Conservation (phyloP, 2,329 filamentous ascomycete species). For the Xylariaceae sp. region DNA sequence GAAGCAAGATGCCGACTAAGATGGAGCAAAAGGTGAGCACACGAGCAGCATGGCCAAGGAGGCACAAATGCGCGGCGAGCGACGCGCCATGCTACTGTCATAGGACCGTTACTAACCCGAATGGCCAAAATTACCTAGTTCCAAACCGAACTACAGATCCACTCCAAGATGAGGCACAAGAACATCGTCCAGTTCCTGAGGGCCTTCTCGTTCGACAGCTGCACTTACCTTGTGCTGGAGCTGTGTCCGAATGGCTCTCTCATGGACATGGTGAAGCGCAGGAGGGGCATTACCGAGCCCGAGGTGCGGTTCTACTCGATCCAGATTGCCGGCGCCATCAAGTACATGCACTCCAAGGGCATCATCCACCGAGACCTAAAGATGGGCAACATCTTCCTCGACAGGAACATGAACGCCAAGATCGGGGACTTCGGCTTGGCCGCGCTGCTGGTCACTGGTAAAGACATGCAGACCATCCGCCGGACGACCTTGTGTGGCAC, state of each 20-base stretch:
- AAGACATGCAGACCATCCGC: constrained; percentile 77
- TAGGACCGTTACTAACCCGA: constrained; percentile 9
- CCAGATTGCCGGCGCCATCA: constrained; percentile 93
- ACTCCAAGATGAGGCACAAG: constrained; percentile 93
- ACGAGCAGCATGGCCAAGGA: too few relatives aligned
- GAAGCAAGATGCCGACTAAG: constrained; percentile 74
- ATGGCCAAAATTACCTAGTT: constrained; percentile 46
- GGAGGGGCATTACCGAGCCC: constrained; percentile 84
- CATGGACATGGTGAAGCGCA: constrained; percentile 94
- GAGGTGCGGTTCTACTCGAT: constrained; percentile 92
- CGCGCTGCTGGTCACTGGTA: constrained; percentile 83
- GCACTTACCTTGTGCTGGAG: constrained; percentile 91
- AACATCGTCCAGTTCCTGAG: constrained; percentile 95
- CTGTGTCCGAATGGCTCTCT: constrained; percentile 92
- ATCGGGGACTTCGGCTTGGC: constrained; percentile 96
- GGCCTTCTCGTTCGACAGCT: constrained; percentile 83
- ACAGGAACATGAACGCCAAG: constrained; percentile 93
- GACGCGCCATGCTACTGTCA: neutral
- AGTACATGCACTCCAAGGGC: constrained; percentile 93
- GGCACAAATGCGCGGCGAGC: too few relatives aligned
- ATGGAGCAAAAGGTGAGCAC: constrained; percentile 71
- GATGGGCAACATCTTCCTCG: constrained; percentile 96
- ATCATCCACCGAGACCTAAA: constrained; percentile 97
- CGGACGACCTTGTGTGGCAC: constrained; percentile 94
- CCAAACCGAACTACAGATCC: constrained; percentile 87